Evolutionary conservation across 2,329 filamentous ascomycete species (phyloP).

Genomic region (Diaporthe sp.): DNA sequence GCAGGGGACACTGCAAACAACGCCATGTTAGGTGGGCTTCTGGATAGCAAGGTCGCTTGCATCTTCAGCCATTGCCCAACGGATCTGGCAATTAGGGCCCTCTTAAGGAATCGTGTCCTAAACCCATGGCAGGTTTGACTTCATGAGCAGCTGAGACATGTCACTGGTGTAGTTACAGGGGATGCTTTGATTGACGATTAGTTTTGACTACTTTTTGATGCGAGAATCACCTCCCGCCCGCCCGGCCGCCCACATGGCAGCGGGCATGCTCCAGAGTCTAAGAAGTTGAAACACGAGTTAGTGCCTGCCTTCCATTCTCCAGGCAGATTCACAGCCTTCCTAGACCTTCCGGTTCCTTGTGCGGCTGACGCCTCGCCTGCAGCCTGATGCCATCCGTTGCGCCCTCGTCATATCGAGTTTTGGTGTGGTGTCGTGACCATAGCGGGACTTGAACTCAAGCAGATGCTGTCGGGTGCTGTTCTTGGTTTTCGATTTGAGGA

Average conservation of each 20-base stretch:
- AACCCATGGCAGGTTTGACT: too few species aligned
- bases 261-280: not conserved
- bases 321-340: too few species aligned
- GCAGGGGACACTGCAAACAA: not conserved
- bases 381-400: not conserved
- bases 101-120: too few species aligned
- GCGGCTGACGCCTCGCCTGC: not conserved
- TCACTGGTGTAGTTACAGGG: too few species aligned
- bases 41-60: too few species aligned
- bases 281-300: not conserved
- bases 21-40: not conserved
- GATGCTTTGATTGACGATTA: too few species aligned
- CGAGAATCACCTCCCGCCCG: not conserved
- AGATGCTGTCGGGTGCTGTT: not conserved
- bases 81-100: too few species aligned
- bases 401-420: not conserved
- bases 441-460: not conserved
- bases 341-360: too few species aligned
- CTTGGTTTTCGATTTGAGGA: not conserved
- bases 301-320: too few species aligned
- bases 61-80: too few species aligned
- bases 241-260: not conserved
- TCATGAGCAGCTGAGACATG: not conserved
- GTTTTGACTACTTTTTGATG: not conserved
- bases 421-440: not conserved